Evolutionary conservation across 148 eudicot genomes (phyloP).

Genomic region (Diospyros lotus): DNA sequence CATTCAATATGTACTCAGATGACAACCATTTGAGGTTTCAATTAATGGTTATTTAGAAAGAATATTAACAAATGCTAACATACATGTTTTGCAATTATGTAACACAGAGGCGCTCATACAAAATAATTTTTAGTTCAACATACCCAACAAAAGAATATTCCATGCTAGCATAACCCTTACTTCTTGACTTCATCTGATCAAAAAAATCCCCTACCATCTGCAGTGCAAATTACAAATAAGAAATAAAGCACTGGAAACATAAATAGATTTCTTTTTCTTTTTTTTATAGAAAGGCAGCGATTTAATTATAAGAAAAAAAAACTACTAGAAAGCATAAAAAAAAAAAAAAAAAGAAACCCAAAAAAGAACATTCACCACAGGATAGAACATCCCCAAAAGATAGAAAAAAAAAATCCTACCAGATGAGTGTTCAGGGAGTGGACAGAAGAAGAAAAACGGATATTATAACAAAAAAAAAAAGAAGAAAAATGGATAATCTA

Average conservation of each 20-base stretch:
- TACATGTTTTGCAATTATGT: background rate
- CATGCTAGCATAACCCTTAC: conserved; percentile 99
- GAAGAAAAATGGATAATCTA: no score
- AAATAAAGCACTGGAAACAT: no score
- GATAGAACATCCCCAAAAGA: no score
- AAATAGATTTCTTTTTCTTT: no score
- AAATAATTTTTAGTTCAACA: background rate
- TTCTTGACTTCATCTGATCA: conserved; percentile 96
- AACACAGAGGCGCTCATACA: background rate
- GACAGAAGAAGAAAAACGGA: no score
- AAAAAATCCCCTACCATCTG: conserved; percentile 99
- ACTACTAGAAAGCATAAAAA: no score
- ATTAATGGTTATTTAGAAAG: background rate
- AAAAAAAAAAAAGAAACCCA: background rate
- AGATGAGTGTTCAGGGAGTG: no score
- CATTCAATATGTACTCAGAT: no score
- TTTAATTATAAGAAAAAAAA: no score
- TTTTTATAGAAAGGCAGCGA: no score
- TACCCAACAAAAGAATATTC: conserved; percentile 91
- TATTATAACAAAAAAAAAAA: no score
- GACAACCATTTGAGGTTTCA: background rate
- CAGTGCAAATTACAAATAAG: conserved; percentile 12
- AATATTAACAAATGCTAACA: background rate
- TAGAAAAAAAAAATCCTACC: no score
- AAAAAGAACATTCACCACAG: background rate